Evolutionary conservation across 805 yeast species (phyloP).

Genomic region (Lipomyces mesembrius): DNA sequence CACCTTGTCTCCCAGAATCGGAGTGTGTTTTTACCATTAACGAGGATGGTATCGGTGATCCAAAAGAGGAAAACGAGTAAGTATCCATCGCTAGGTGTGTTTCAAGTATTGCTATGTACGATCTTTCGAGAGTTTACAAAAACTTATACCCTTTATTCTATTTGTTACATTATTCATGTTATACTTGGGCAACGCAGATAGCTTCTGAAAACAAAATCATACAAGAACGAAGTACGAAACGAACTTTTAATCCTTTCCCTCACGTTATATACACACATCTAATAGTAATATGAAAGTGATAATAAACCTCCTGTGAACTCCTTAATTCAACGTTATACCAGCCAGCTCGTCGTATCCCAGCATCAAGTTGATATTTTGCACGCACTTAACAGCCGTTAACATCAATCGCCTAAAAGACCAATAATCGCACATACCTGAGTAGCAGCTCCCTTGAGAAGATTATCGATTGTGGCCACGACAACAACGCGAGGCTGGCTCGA

Average conservation of each 20-base stretch:
- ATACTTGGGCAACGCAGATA: background rate
- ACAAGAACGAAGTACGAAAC: background rate
- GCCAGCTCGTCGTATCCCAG: slow-evolving; percentile 91
- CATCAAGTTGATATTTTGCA: slow-evolving; percentile 92
- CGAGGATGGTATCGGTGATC: slow-evolving; percentile 97
- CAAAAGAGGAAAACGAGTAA: slow-evolving; percentile 72
- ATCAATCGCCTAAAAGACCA: background rate
- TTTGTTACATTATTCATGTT: background rate
- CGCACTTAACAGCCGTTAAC: slow-evolving; percentile 51
- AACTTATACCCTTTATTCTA: background rate
- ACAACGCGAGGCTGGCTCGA: slow-evolving; percentile 88
- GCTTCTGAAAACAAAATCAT: background rate
- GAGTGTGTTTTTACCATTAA: slow-evolving; percentile 95
- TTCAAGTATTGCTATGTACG: background rate
- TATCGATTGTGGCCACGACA: slow-evolving; percentile 92
- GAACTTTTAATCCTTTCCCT: slow-evolving; percentile 4
- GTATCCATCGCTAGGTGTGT: background rate
- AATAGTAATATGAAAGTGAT: background rate
- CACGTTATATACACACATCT: background rate
- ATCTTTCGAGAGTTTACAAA: background rate
- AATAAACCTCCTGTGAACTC: slow-evolving; percentile 27
- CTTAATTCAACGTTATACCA: slow-evolving; percentile 76
- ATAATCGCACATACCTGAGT: slow-evolving; percentile 59
- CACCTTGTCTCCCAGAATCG: slow-evolving; percentile 95
- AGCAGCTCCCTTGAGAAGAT: slow-evolving; percentile 96